Evolutionary conservation across 192 early-diverging fungal genomes (phyloP), one percentile per base, ranked within the genome.

Genomic region (Backusella parvicylindrica): DNA sequence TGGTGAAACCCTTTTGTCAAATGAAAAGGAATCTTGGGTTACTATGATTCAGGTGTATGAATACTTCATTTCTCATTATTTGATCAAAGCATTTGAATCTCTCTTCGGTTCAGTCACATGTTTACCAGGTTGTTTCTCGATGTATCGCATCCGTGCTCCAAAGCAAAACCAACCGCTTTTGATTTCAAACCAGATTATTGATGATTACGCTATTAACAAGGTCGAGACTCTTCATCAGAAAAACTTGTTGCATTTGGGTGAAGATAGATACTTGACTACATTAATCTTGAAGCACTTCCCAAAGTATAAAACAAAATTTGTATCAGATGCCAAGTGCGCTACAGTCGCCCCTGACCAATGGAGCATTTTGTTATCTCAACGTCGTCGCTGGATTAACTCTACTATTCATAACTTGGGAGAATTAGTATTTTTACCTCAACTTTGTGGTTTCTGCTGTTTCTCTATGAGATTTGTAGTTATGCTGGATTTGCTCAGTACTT

Each of bases 341-440:
- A 99, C 98, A 43, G 92, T 89, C 68, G 98, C 94, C 21, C 98
- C 98, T 6, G 98, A 98, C 73, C 90, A 90, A 75, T 97, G 95
- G 91, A 86, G 88, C 56, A 92, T 99, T 23, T 79, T 99, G 68
- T 81, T 99, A 36, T 99, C 98, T 9, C 98, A 99, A 82, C 92
- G 98, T 76, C 95, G 98, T 85, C 93, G 98, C 72, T 99, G 98
- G 98, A 99, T 99, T 81, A 99, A 99, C 87, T 98, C 96, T 41
- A 99, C 98, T 1, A 93, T 99, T 15, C 98, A 99, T 86, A 99
- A 99, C 80, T 84, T 98, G 74, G 89, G 97, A 75, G 98, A 99
- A 83, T 84, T 99, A 36, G 81, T 96, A 38, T 92, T 95, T 79
- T 85, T 99, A 78, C 93, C 93, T 23, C 96, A 98, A 68, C 91